Conservation (phyloP, 768 basidiomycete species). For the Leccinum imitatum region DNA sequence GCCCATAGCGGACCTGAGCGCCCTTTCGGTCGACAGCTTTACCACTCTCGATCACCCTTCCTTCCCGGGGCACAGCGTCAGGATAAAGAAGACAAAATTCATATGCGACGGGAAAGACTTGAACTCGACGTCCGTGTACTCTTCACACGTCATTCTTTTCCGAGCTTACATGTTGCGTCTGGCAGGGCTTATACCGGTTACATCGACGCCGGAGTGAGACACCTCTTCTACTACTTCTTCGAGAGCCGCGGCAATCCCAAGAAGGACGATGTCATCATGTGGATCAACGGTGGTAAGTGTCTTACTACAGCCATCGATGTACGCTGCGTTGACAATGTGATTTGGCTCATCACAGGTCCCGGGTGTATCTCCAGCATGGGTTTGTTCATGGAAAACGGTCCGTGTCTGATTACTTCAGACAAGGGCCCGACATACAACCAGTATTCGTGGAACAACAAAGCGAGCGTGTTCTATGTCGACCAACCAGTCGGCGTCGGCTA, state of each 20-base stretch:
- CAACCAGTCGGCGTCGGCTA: no score
- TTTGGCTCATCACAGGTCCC: no score
- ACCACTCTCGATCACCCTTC: conserved; percentile 39
- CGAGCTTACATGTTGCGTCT: neutral
- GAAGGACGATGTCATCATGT: conserved; percentile 56
- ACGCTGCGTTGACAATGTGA: no score
- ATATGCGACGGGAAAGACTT: conserved; percentile 6
- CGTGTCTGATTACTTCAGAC: no score
- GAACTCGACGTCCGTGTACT: conserved; percentile 28
- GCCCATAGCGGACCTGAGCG: conserved; percentile 14
- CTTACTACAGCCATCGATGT: no score
- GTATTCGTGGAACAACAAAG: no score
- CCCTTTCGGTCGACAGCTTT: conserved; percentile 32
- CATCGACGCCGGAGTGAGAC: conserved; percentile 60
- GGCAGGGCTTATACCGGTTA: conserved; percentile 60
- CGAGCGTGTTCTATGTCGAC: no score
- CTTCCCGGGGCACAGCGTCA: conserved; percentile 42
- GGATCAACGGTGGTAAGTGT: conserved; percentile 24
- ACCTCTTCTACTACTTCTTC: conserved; percentile 66
- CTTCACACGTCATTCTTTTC: neutral
- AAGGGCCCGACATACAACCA: no score
- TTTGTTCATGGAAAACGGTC: no score
- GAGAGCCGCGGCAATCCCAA: conserved; percentile 58
- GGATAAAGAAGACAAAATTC: conserved; percentile 39
- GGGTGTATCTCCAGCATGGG: no score